Evolutionary conservation across 306 rosid genomes (phyloP).

Genomic region (Mucuna pruriens): DNA sequence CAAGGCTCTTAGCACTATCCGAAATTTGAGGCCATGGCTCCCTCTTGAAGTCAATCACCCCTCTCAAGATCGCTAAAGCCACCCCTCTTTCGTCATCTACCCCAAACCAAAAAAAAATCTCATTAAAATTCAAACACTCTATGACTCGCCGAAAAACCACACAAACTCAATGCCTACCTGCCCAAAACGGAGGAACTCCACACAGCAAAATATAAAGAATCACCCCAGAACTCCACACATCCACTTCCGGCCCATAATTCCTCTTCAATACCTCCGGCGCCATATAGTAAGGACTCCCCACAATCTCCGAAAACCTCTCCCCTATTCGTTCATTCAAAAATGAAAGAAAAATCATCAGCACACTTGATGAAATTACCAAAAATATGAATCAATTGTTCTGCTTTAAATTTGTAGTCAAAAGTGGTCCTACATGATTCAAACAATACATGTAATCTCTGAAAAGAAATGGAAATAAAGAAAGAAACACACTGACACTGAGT

Average conservation of each 20-base stretch:
- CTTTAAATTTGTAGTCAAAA: too few species aligned
- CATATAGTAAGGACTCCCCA: slow-evolving; percentile 93
- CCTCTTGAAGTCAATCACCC: slow-evolving; percentile 96
- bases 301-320: slow-evolving; percentile 80
- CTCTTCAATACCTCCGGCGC: slow-evolving; percentile 90
- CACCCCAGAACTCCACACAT: slow-evolving; percentile 90
- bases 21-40: slow-evolving; percentile 99
- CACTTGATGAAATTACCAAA: too few species aligned
- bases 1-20: slow-evolving; percentile 94
- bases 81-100: slow-evolving; percentile 95
- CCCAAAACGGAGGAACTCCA: slow-evolving; percentile 97
- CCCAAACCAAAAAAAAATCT: slow-evolving; percentile 30
- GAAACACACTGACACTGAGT: neutral
- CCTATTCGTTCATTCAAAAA: slow-evolving; percentile 42
- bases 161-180: slow-evolving; percentile 50
- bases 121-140: slow-evolving; percentile 6
- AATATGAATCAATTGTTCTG: too few species aligned
- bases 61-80: slow-evolving; percentile 94
- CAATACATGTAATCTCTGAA: too few species aligned
- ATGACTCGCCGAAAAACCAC: neutral
- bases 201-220: slow-evolving; percentile 82
- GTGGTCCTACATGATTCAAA: neutral
- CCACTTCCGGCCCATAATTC: slow-evolving; percentile 86
- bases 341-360: neutral
- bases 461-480: too few species aligned